A percentile compares a stretch with the other conserved stretches of the same genome.
These are phyloP conservation scores for Trametes versicolor DNA, from an alignment of 1,284 basidiomycete genomes.

Conservation along the genomic window DNA sequence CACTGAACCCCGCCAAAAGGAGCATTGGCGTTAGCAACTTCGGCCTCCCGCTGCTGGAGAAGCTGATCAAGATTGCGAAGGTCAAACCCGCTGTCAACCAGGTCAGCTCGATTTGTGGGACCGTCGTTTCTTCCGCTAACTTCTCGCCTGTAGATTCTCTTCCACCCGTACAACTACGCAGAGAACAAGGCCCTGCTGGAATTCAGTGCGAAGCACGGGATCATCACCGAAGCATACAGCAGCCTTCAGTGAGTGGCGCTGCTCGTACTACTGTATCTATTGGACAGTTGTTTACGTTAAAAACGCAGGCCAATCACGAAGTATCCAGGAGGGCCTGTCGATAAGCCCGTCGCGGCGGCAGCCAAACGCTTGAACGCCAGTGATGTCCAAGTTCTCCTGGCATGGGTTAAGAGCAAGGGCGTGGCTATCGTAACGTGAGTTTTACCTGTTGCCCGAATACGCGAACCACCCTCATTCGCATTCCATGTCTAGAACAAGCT, in stretches of 20 bases:
- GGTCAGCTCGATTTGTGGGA: conserved; percentile 43
- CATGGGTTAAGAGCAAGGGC: conserved; percentile 74
- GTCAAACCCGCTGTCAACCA: conserved; percentile 79
- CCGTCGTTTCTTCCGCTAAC: not conserved
- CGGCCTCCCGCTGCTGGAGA: conserved; percentile 61
- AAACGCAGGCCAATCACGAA: conserved; percentile 27
- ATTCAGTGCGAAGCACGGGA: conserved; percentile 63
- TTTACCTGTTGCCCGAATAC: not conserved
- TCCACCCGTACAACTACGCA: conserved; percentile 77
- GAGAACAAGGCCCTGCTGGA: conserved; percentile 65
- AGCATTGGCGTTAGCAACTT: conserved; percentile 85
- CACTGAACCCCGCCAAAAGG: conserved; percentile 46
- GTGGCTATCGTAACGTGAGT: conserved; percentile 72
- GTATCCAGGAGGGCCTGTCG: conserved; percentile 50
- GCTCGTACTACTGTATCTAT: not conserved
- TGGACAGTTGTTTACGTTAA: not conserved
- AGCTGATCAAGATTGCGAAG: conserved; percentile 62
- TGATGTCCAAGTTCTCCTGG: conserved; percentile 73
- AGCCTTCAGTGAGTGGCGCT: conserved; percentile 59
- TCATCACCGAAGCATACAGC: conserved; percentile 78
- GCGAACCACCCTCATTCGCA: not conserved
- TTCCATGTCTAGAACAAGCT: conserved; percentile 62
- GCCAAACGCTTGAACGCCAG: conserved; percentile 64
- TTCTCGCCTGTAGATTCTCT: conserved; percentile 55
- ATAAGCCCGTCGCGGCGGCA: conserved; percentile 66